A percentile compares a stretch with the other conserved stretches of the same genome.
These are phyloP conservation scores for Erythrobasidium yunnanense DNA, from an alignment of 768 basidiomycete species.

Conservation along the genomic window DNA sequence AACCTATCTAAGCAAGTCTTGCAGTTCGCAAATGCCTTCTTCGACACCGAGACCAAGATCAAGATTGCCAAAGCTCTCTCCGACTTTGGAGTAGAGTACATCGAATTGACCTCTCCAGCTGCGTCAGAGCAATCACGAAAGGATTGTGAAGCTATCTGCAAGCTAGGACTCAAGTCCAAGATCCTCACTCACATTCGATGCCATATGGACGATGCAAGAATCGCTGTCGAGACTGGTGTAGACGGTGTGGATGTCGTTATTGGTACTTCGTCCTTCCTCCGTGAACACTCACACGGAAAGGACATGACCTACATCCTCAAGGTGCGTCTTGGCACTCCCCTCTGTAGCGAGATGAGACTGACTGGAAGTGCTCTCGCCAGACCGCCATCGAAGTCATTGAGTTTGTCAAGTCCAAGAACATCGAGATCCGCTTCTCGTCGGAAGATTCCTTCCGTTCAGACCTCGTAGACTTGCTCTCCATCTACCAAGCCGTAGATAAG, in stretches of 20 bases:
- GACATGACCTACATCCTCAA: slow-evolving; percentile 99
- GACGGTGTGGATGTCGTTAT: slow-evolving; percentile 99
- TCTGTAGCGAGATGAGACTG: neutral
- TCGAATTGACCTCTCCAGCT: slow-evolving; percentile 94
- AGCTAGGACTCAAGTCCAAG: slow-evolving; percentile 89
- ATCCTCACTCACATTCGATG: slow-evolving; percentile 98
- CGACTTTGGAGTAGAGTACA: slow-evolving; percentile 98
- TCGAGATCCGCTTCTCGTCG: slow-evolving; percentile 98
- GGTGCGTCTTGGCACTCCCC: slow-evolving; percentile 33
- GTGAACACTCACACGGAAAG: slow-evolving; percentile 99
- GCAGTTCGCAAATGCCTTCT: slow-evolving; percentile 97
- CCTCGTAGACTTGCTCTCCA: slow-evolving; percentile 92
- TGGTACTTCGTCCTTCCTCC: slow-evolving; percentile 95
- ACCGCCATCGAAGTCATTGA: slow-evolving; percentile 97
- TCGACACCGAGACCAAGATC: slow-evolving; percentile 98
- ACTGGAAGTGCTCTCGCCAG: slow-evolving; percentile 26
- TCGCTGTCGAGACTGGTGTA: slow-evolving; percentile 96
- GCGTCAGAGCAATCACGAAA: slow-evolving; percentile 87
- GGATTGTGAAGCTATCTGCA: slow-evolving; percentile 98
- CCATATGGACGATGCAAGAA: slow-evolving; percentile 98
- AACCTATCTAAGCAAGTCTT: neutral
- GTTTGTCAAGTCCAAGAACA: slow-evolving; percentile 98
- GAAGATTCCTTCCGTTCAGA: slow-evolving; percentile 99
- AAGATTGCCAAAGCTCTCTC: slow-evolving; percentile 96
- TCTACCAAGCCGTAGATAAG: slow-evolving; percentile 99